Conservation (phyloP, 108 stramenopile genomes). For the Fragilaria crotonensis region DNA sequence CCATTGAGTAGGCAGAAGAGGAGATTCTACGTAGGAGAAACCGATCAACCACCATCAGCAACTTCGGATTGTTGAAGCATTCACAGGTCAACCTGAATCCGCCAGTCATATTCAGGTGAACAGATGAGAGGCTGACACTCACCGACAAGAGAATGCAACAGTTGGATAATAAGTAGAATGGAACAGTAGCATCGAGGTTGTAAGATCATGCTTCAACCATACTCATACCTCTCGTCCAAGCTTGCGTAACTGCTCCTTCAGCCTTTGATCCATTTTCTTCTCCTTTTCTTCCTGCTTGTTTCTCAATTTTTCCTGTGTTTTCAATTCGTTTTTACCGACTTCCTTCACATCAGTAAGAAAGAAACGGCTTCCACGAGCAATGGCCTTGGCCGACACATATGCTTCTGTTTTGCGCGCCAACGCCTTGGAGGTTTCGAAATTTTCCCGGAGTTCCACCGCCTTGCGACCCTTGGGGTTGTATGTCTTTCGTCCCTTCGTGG, state of each 20-base stretch:
- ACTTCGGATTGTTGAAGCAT: too few species aligned
- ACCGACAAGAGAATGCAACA: too few species aligned
- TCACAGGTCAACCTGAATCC: too few species aligned
- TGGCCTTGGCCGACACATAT: constrained; percentile 64
- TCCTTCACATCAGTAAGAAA: constrained; percentile 62
- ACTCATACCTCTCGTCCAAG: constrained; percentile 29
- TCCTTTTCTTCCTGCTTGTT: constrained; percentile 65
- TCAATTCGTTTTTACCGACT: constrained; percentile 49
- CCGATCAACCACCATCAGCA: too few species aligned
- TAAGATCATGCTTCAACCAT: too few species aligned
- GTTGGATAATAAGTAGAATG: too few species aligned
- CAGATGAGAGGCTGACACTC: too few species aligned
- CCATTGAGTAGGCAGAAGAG: too few species aligned
- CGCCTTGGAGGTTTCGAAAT: constrained; percentile 52
- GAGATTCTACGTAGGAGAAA: too few species aligned
- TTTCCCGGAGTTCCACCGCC: constrained; percentile 22
- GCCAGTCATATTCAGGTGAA: too few species aligned
- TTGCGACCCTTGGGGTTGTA: constrained; percentile 56
- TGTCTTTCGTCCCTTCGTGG: constrained; percentile 34
- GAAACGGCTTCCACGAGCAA: constrained; percentile 50
- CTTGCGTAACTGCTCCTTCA: constrained; percentile 62
- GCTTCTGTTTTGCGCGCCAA: constrained; percentile 78
- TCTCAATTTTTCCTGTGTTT: constrained; percentile 30
- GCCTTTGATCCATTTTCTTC: constrained; percentile 51
- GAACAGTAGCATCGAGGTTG: too few species aligned